Conservation (phyloP, 2,329 filamentous ascomycete species). For the Tricladium varicosporioides region DNA sequence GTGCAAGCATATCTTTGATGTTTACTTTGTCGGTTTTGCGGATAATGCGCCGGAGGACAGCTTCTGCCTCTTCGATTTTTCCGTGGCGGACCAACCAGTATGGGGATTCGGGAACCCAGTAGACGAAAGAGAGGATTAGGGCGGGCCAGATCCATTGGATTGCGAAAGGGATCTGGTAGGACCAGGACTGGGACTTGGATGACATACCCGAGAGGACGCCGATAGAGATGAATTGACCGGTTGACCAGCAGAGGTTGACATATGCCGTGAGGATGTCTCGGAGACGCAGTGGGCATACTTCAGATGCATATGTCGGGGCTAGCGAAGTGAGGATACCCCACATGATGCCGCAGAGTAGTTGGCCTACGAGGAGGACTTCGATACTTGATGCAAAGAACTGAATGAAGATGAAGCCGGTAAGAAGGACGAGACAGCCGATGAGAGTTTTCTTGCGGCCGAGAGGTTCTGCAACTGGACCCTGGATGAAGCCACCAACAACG, state of each 20-base stretch:
- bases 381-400: slow-evolving; percentile 48
- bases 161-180: slow-evolving; percentile 43
- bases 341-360: slow-evolving; percentile 47
- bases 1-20: slow-evolving; percentile 44
- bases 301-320: slow-evolving; percentile 43
- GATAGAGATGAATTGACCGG: slow-evolving; percentile 46
- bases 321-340: slow-evolving; percentile 47
- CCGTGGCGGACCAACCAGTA: slow-evolving; percentile 47
- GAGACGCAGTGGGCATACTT: slow-evolving; percentile 43
- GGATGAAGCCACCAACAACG: slow-evolving; percentile 45
- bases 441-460: slow-evolving; percentile 48
- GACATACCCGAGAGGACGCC: slow-evolving; percentile 43
- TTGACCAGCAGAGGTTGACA: slow-evolving; percentile 48
- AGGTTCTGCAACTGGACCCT: slow-evolving; percentile 45
- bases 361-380: slow-evolving; percentile 43
- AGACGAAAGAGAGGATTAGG: slow-evolving; percentile 41
- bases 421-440: slow-evolving; percentile 40
- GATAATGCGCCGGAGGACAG: slow-evolving; percentile 38
- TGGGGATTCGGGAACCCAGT: slow-evolving; percentile 46
- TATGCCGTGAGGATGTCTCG: slow-evolving; percentile 44
- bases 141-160: slow-evolving; percentile 45
- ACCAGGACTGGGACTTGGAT: slow-evolving; percentile 35
- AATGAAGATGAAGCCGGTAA: slow-evolving; percentile 45
- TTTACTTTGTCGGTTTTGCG: slow-evolving; percentile 37
- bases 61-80: slow-evolving; percentile 42